Conservation (phyloP, 176 grass and related monocot genomes). For the Carex cristatella region DNA sequence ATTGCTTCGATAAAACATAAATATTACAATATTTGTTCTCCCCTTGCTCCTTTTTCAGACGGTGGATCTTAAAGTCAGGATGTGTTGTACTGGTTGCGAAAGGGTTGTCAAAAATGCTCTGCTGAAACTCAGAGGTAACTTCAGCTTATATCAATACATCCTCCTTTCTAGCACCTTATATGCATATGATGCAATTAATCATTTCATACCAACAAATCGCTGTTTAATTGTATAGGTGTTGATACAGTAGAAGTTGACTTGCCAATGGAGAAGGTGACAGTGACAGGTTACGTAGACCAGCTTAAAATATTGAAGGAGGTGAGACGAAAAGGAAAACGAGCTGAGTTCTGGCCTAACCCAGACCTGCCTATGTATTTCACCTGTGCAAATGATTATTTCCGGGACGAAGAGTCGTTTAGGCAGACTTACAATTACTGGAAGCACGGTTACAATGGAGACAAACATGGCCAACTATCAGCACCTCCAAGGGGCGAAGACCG, state of each 20-base stretch:
- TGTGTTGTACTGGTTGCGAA: slow-evolving; percentile 90
- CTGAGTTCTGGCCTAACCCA: slow-evolving; percentile 96
- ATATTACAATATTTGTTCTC: neutral
- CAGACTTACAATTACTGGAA: slow-evolving; percentile 89
- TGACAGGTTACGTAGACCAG: slow-evolving; percentile 84
- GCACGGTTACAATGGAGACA: slow-evolving; percentile 94
- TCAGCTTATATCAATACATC: neutral
- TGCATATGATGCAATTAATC: neutral
- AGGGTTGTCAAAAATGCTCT: slow-evolving; percentile 82
- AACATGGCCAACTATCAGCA: slow-evolving; percentile 63
- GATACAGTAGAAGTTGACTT: slow-evolving; percentile 79
- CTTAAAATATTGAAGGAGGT: slow-evolving; percentile 90
- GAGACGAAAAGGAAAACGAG: slow-evolving; percentile 79
- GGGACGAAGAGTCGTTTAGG: slow-evolving; percentile 78
- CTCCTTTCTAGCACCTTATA: neutral
- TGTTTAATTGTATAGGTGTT: slow-evolving; percentile 34
- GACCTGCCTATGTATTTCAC: slow-evolving; percentile 79
- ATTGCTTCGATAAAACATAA: too few species aligned
- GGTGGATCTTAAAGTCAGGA: slow-evolving; percentile 96
- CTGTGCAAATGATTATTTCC: slow-evolving; percentile 68
- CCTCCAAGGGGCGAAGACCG: slow-evolving; percentile 65
- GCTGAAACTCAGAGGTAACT: slow-evolving; percentile 42
- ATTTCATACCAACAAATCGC: neutral
- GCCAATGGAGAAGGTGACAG: slow-evolving; percentile 96
- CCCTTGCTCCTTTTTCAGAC: slow-evolving; percentile 32